Evolutionary conservation across 1,284 basidiomycete species (phyloP).

Genomic region (Bondarzewia mesenterica): DNA sequence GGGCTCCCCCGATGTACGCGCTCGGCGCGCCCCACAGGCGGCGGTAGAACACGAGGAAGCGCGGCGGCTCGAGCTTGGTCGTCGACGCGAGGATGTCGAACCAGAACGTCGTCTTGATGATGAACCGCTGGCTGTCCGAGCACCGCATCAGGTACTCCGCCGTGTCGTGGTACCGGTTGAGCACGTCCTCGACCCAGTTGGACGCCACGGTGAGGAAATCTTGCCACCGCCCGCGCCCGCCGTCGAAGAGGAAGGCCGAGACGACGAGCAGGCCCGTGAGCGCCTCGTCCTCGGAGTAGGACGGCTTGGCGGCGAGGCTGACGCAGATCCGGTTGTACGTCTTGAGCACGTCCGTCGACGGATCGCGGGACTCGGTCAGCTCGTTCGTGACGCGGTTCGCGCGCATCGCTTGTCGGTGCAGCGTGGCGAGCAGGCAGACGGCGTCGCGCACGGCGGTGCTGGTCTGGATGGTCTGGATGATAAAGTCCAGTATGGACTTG

Average conservation of each 20-base stretch:
- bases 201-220: constrained; percentile 53
- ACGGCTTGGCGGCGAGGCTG: constrained; percentile 17
- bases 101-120: constrained; percentile 78
- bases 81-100: constrained; percentile 76
- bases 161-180: constrained; percentile 29
- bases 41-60: constrained; percentile 49
- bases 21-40: constrained; percentile 42
- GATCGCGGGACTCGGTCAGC: not conserved
- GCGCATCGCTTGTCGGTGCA: constrained; percentile 32
- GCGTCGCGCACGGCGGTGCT: constrained; percentile 36
- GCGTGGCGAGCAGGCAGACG: constrained; percentile 46
- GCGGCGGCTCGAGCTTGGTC: constrained; percentile 50
- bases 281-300: constrained; percentile 52
- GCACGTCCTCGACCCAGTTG: constrained; percentile 39
- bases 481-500: constrained; percentile 27
- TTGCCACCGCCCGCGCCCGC: constrained; percentile 63
- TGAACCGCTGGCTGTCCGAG: constrained; percentile 46
- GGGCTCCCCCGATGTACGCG: constrained; percentile 28
- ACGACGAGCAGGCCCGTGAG: constrained; percentile 69
- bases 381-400: not conserved
- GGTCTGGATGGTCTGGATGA: constrained; percentile 41
- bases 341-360: constrained; percentile 6
- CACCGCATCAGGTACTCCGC: constrained; percentile 40
- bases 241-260: constrained; percentile 66
- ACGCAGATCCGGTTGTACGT: constrained; percentile 27